Conservation (phyloP, 2,329 filamentous ascomycete genomes). For the Diaporthe sp. region DNA sequence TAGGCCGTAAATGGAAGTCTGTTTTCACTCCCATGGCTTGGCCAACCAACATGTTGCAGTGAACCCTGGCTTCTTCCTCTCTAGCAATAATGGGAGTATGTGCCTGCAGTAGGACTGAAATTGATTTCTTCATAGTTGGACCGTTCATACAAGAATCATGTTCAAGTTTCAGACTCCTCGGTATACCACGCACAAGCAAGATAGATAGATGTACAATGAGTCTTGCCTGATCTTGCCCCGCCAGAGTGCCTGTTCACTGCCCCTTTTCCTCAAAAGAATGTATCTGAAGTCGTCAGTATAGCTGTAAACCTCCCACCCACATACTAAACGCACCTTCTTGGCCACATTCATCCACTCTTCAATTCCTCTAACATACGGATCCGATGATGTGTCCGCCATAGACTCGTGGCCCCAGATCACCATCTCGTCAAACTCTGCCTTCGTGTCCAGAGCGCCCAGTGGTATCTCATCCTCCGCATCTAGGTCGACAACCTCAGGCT, state of each 20-base stretch:
- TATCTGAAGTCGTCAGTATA: slow-evolving; percentile 36
- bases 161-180: not conserved
- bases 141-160: not conserved
- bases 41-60: slow-evolving; percentile 1
- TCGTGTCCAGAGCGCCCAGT: slow-evolving; percentile 71
- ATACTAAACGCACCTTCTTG: slow-evolving; percentile 52
- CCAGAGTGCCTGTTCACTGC: not conserved
- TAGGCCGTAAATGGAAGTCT: slow-evolving; percentile 35
- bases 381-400: slow-evolving; percentile 70
- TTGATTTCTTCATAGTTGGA: not conserved
- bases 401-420: slow-evolving; percentile 89
- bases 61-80: not conserved
- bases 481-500: slow-evolving; percentile 48
- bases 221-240: not conserved
- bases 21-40: slow-evolving; percentile 17
- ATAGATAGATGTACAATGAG: not conserved
- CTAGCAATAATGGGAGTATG: not conserved
- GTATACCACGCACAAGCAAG: not conserved
- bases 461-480: slow-evolving; percentile 62
- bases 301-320: too few relatives aligned
- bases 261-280: slow-evolving; percentile 38
- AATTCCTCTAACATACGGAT: slow-evolving; percentile 81
- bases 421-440: slow-evolving; percentile 80
- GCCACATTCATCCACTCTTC: slow-evolving; percentile 86
- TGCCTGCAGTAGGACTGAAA: not conserved